A percentile compares a stretch with the other conserved stretches of the same genome.
phyloP scores from a whole-genome alignment of 179 eudicot species.

The Actinidia arguta region DNA sequence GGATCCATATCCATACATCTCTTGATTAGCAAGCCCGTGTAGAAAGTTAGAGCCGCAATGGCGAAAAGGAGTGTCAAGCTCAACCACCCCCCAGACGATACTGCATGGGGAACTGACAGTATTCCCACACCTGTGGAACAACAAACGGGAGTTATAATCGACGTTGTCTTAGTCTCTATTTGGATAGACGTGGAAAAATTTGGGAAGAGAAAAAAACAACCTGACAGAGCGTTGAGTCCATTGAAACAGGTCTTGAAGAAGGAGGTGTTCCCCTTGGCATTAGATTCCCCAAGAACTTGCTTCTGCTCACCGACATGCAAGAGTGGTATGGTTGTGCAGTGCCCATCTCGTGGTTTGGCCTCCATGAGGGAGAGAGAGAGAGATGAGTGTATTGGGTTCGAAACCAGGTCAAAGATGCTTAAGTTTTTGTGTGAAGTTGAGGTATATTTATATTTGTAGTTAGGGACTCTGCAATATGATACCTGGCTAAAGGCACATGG shows the following conservation, averaged over 20 bases:
- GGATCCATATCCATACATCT: conserved; percentile 41
- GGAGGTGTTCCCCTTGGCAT: conserved; percentile 36
- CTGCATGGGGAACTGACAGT: conserved; percentile 45
- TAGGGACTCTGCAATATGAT: no score
- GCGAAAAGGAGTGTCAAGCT: conserved; percentile 37
- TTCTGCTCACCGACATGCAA: conserved; percentile 7
- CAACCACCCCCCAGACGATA: conserved; percentile 47
- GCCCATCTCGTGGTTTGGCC: not conserved
- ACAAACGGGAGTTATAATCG: no score
- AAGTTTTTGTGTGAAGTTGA: no score
- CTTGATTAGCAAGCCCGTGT: conserved; percentile 37
- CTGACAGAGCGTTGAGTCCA: conserved; percentile 89
- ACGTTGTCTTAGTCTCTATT: no score
- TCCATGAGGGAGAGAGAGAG: conserved; percentile 17
- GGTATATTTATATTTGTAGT: no score
- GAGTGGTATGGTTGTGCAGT: conserved; percentile 18
- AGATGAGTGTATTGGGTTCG: no score
- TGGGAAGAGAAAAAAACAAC: conserved; percentile 45
- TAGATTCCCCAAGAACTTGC: not conserved
- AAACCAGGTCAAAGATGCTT: no score
- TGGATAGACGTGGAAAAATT: no score
- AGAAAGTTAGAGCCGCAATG: conserved; percentile 33
- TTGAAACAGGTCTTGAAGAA: conserved; percentile 83
- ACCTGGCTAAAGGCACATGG: no score
- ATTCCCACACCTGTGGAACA: conserved; percentile 53